Percentiles rank a stretch among this genome's conserved stretches.
Evolutionary conservation across 225 moss, liverwort and hornwort genomes (phyloP).

Genomic region (Climacium dendroides): DNA sequence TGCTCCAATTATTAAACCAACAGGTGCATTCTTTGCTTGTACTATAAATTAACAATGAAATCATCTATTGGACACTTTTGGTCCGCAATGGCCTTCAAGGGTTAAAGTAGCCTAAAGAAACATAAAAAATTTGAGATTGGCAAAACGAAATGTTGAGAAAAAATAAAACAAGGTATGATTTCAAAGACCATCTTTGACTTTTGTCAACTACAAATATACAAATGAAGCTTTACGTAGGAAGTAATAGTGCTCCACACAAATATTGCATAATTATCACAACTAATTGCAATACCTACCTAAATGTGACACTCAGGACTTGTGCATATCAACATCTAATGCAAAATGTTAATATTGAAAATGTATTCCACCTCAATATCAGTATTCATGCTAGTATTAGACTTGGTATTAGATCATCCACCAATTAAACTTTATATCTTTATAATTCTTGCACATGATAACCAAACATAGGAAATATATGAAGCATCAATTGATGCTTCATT

Average conservation of each 20-base stretch:
- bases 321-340: no score
- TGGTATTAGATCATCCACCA: neutral
- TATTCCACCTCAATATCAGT: neutral
- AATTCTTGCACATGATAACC: no score
- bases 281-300: neutral
- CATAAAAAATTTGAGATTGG: neutral
- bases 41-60: no score
- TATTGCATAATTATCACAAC: neutral
- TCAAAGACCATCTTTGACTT: neutral
- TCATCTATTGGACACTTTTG: no score
- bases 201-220: neutral
- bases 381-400: neutral
- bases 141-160: neutral
- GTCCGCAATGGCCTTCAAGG: no score
- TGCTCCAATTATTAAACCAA: no score
- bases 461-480: neutral
- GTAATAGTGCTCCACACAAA: neutral
- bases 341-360: neutral
- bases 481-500: neutral
- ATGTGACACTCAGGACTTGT: neutral
- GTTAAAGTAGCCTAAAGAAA: neutral
- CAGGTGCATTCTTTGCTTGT: no score
- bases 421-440: neutral
- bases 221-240: neutral
- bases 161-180: no score